Evolutionary conservation across 768 basidiomycete species (phyloP).

Genomic region (Lactarius hengduanensis): DNA sequence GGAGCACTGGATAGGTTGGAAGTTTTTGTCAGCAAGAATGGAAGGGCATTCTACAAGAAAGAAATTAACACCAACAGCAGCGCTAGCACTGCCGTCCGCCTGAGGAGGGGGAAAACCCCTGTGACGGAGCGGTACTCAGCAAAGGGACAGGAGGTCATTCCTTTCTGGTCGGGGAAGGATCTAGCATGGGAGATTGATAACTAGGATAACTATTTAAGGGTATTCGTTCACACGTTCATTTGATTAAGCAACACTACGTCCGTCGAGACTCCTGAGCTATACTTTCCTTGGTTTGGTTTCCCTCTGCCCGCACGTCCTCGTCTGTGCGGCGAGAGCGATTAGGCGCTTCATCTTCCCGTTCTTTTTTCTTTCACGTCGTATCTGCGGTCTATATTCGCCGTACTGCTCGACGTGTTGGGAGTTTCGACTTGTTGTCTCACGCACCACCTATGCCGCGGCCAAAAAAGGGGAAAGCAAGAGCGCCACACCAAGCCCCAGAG

Average conservation of each 20-base stretch:
- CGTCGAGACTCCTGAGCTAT: background rate
- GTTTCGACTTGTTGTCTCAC: background rate
- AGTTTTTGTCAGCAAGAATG: conserved; percentile 75
- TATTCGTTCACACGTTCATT: conserved; percentile 23
- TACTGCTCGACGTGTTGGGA: conserved; percentile 1
- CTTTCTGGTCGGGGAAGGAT: conserved; percentile 86
- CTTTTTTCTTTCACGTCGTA: background rate
- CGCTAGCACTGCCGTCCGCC: conserved; percentile 37
- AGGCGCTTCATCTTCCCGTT: background rate
- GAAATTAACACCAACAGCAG: conserved; percentile 34
- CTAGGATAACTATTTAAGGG: conserved; percentile 10
- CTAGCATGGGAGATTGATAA: conserved; percentile 60
- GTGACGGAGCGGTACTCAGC: conserved; percentile 51
- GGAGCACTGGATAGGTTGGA: conserved; percentile 80
- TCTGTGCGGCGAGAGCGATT: background rate
- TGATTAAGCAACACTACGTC: background rate
- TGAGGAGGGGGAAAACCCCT: conserved; percentile 43
- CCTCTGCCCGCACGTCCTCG: background rate
- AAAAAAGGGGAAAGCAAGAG: conserved; percentile 28
- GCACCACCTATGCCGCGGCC: conserved; percentile 13
- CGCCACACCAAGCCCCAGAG: conserved; percentile 12
- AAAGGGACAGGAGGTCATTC: conserved; percentile 58
- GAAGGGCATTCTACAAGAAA: conserved; percentile 74
- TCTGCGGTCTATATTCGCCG: background rate
- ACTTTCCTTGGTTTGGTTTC: conserved; percentile 14